A percentile compares a stretch with the other conserved stretches of the same genome.
Conservation (phyloP, 768 basidiomycete genomes). For the Piloderma croceum region DNA sequence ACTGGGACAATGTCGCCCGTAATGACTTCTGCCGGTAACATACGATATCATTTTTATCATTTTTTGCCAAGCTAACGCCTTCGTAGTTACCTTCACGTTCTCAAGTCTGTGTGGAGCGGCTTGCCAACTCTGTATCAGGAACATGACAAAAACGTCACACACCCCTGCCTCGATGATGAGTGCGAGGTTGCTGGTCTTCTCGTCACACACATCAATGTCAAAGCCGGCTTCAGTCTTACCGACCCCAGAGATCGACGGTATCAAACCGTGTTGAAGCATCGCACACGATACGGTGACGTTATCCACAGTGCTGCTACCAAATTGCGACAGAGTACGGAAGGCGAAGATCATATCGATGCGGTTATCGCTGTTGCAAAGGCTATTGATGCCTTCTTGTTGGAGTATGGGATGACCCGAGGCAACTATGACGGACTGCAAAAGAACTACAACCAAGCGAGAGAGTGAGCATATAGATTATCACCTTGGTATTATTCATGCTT, state of each 20-base stretch:
- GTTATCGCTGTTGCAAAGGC: slow-evolving; percentile 67
- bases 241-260: slow-evolving; percentile 74
- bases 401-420: slow-evolving; percentile 57
- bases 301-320: slow-evolving; percentile 62
- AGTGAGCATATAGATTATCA: slow-evolving; percentile 35
- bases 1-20: slow-evolving; percentile 61
- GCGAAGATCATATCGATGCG: slow-evolving; percentile 84
- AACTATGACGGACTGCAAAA: slow-evolving; percentile 64
- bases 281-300: slow-evolving; percentile 60
- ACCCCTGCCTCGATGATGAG: slow-evolving; percentile 54
- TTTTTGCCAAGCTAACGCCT: slow-evolving; percentile 1
- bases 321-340: slow-evolving; percentile 54
- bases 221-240: slow-evolving; percentile 69
- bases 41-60: background rate
- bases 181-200: slow-evolving; percentile 67
- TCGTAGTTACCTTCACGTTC: slow-evolving; percentile 59
- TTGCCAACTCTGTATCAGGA: slow-evolving; percentile 65
- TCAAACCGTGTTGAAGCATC: slow-evolving; percentile 51
- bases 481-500: background rate
- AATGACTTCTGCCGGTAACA: slow-evolving; percentile 81
- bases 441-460: slow-evolving; percentile 55
- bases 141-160: slow-evolving; percentile 48
- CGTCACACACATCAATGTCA: slow-evolving; percentile 58
- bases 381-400: slow-evolving; percentile 70
- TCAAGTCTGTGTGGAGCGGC: slow-evolving; percentile 73